Base-by-base conservation (phyloP, 352 stramenopile species). In the Phytophthora foliorum region DNA sequence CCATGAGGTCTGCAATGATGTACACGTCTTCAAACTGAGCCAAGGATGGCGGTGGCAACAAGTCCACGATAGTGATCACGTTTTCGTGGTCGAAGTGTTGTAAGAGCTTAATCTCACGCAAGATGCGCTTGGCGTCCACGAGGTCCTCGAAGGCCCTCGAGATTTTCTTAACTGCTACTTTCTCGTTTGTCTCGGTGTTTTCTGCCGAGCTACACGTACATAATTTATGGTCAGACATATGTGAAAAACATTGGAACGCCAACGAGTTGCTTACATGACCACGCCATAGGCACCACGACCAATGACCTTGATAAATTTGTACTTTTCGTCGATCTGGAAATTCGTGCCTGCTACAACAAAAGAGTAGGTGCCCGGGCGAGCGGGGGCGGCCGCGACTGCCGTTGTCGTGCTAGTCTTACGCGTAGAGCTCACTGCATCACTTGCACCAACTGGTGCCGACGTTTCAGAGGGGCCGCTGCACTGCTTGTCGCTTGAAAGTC, bases 61-160 rank as follows among this genome's bases (percentile, higher is more conserved):
- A 89, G 69, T 99, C 97, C 8, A 97, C 78, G 71, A 99, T 96
- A 52, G 89, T 91, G 44, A 99, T 98, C 62, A 99, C 86, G 57
- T 98, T 98, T 74, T 98, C 91, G 74, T 97, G 93, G 54, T 96
- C 84, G 86, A 99, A 97, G 53, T 97, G 90, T 66, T 97, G 89
- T 46, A 98, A 69, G 38, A 98, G 76, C 56, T 97, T 96, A 72
- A 99, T 99, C 78, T 99, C 98, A 22, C 98, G 88, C 46, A 99
- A 80, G 64, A 99, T 99, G 48, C 98, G 93, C 79, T 99, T 99
- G 39, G 98, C 98, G 75, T 99, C 98, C 46, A 99, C 97, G 32
- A 99, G 92, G 78, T 99, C 97, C 52, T 98, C 95, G 70, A 99
- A 99, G 10, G 87, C 86, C 65, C 89, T 93, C 39, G 87, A 92